Percentiles rank a stretch among this genome's conserved stretches.
phyloP scores from a whole-genome alignment of 306 rosid species.

The Cucurbita maxima region DNA sequence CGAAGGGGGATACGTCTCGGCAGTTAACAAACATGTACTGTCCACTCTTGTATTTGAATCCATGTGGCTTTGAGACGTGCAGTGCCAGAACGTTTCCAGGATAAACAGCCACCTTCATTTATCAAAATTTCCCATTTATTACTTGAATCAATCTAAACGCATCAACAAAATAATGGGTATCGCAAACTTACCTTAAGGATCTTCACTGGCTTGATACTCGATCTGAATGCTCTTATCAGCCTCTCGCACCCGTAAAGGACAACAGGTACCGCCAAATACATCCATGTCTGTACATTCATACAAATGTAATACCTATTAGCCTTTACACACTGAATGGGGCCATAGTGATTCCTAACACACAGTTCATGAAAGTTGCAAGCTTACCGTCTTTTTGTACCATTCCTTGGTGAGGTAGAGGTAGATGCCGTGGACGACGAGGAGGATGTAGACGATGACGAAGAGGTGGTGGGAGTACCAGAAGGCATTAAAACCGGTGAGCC shows the following conservation, averaged over 20 bases:
- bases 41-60: conserved; percentile 42
- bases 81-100: conserved; percentile 45
- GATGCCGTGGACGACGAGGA: conserved; percentile 36
- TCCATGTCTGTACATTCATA: conserved; percentile 28
- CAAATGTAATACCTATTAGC: not conserved
- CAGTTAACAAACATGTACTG: conserved; percentile 57
- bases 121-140: not conserved
- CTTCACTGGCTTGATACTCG: conserved; percentile 41
- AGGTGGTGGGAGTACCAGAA: conserved; percentile 59
- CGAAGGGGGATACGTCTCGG: conserved; percentile 37
- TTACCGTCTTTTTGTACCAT: conserved; percentile 44
- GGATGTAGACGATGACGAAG: conserved; percentile 36
- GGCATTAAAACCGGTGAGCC: conserved; percentile 48
- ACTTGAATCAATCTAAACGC: not conserved
- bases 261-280: conserved; percentile 42
- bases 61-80: conserved; percentile 45
- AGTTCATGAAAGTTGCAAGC: not conserved
- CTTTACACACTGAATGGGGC: not conserved
- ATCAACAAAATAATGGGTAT: not conserved
- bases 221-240: conserved; percentile 34
- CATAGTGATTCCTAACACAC: too few species aligned
- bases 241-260: conserved; percentile 32
- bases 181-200: conserved; percentile 25
- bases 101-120: conserved; percentile 14
- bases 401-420: conserved; percentile 33